Evolutionary conservation across 1,139 yeast species (phyloP), one percentile per base, ranked within the genome.

Genomic region (Pichia sp.): DNA sequence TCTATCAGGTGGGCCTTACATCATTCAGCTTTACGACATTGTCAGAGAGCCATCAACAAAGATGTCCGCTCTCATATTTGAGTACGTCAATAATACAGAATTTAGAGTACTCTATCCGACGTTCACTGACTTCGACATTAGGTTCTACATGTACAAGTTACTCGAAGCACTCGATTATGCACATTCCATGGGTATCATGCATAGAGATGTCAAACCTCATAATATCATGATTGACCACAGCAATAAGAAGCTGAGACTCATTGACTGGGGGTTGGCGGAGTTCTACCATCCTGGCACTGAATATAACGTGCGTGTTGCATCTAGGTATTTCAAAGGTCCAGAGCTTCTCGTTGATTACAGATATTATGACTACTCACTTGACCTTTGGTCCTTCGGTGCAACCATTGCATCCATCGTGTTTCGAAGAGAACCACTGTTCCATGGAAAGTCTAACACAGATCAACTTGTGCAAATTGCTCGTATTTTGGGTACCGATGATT

Each of bases 251-350:
- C 62, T 82, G 45, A 66, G 88, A 47, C 68, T 82, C 41, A 82
- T 82, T 38, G 93, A 82, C 58, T 82, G 93, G 93, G 93, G 93
- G 27, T 62, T 82, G 36, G 91, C 93, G 5, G 93, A 82, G 54
- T 82, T 80, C 52, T 82, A 82, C 53, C 91, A 81, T 50, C 73
- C 77, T 9, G 86, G 86, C 6, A 79, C 75, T 53, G 88, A 81
- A 50, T 82, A 79, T 53, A 82, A 82, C 51, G 91, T 82, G 7
- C 63, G 93, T 45, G 93, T 82, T 25, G 91, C 93, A 0, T 77
- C 86, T 6, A 66, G 93, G 47, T 81, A 81, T 53, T 85, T 78
- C 55, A 82, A 82, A 59, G 93, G 88, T 0, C 93, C 93, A 1
- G 93, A 82, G 52, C 61, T 82, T 40, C 66, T 82, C 44, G 79